phyloP scores from a whole-genome alignment of 2,329 filamentous ascomycete species.

The Penicillium sp. region DNA sequence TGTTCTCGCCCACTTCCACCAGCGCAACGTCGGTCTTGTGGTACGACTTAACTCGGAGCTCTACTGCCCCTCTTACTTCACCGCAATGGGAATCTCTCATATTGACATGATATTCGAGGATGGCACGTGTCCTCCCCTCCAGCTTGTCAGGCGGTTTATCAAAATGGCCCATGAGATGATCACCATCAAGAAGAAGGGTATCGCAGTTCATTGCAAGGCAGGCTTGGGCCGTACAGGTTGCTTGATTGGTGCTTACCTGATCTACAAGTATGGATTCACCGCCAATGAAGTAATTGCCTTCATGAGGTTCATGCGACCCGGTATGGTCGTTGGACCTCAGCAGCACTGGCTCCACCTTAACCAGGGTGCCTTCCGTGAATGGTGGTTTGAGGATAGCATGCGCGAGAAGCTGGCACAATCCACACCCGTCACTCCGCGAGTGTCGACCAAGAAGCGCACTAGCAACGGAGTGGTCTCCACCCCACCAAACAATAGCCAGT shows the following conservation, averaged over 20 bases:
- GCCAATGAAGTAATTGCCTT: constrained; percentile 96
- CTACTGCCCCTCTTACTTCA: constrained; percentile 97
- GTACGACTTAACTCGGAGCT: constrained; percentile 93
- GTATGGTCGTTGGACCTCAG: constrained; percentile 98
- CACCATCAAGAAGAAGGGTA: constrained; percentile 82
- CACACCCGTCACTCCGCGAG: constrained; percentile 55
- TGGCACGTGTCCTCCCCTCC: constrained; percentile 86
- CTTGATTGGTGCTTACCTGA: constrained; percentile 93
- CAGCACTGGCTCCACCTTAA: constrained; percentile 99
- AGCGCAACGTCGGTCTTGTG: constrained; percentile 86
- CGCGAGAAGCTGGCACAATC: constrained; percentile 77
- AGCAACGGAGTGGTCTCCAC: constrained; percentile 74
- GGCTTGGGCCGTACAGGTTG: constrained; percentile 93
- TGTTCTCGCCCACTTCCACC: constrained; percentile 82
- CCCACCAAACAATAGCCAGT: constrained; percentile 75
- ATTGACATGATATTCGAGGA: constrained; percentile 99
- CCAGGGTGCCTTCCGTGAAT: constrained; percentile 95
- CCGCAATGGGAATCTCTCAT: constrained; percentile 89
- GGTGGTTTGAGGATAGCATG: constrained; percentile 80
- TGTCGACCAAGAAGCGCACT: constrained; percentile 61
- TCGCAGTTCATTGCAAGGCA: constrained; percentile 98
- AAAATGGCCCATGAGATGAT: constrained; percentile 94
- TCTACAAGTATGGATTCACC: constrained; percentile 95
- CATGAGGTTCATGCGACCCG: constrained; percentile 98
- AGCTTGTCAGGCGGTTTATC: constrained; percentile 91